Percentiles rank a stretch among this genome's conserved stretches.
Conservation (phyloP, 2,329 filamentous ascomycete species). For the Colletotrichum lindemuthianum region DNA sequence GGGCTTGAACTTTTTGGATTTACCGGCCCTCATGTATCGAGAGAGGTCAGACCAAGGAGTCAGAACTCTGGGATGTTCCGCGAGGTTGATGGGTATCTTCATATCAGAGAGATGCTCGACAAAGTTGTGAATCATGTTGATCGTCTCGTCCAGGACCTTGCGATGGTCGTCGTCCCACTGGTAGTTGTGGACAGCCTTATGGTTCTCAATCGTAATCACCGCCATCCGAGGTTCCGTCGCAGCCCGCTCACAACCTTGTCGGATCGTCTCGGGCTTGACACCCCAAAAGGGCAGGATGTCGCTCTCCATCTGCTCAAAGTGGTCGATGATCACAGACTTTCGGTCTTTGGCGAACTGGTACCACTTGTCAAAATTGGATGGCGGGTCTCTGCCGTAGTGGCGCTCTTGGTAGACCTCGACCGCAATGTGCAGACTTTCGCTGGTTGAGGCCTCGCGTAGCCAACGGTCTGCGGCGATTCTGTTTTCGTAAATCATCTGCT, state of each 20-base stretch:
- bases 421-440: slow-evolving; percentile 58
- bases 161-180: slow-evolving; percentile 45
- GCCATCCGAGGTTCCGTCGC: slow-evolving; percentile 55
- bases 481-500: slow-evolving; percentile 59
- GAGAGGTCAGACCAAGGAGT: slow-evolving; percentile 72
- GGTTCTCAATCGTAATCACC: slow-evolving; percentile 69
- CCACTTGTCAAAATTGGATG: slow-evolving; percentile 86
- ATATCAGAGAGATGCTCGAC: slow-evolving; percentile 80
- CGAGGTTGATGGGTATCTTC: slow-evolving; percentile 84
- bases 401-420: slow-evolving; percentile 60
- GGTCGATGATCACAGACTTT: slow-evolving; percentile 78
- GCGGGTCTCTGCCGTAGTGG: slow-evolving; percentile 74
- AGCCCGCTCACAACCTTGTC: slow-evolving; percentile 61
- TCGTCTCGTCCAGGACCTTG: slow-evolving; percentile 54
- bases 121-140: slow-evolving; percentile 77
- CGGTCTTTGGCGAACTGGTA: slow-evolving; percentile 78
- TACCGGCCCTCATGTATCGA: slow-evolving; percentile 43
- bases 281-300: slow-evolving; percentile 83
- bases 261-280: slow-evolving; percentile 73
- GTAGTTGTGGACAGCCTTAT: slow-evolving; percentile 61
- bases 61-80: slow-evolving; percentile 78
- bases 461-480: slow-evolving; percentile 60
- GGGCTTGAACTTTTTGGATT: slow-evolving; percentile 53
- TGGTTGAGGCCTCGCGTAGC: slow-evolving; percentile 57
- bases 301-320: slow-evolving; percentile 81